Evolutionary conservation across 1,139 yeast genomes (phyloP).

Genomic region (Blastobotrys capitulatus): DNA sequence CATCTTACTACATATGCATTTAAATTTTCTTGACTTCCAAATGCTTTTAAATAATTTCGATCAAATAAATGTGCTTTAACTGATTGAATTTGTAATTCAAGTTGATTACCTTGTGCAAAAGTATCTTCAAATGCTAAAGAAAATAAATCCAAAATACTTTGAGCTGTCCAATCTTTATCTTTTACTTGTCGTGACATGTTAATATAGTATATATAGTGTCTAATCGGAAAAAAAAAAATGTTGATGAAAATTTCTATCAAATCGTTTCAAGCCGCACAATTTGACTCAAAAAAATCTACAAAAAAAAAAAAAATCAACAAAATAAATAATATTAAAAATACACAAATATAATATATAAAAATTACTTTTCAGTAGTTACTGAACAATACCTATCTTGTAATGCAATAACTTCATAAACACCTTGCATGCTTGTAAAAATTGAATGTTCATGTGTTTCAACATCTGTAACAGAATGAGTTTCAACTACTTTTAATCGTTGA

Average conservation of each 20-base stretch:
- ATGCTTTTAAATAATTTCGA: slow-evolving; percentile 65
- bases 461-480: slow-evolving; percentile 67
- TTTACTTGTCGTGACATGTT: not conserved
- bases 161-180: slow-evolving; percentile 8
- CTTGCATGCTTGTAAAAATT: slow-evolving; percentile 77
- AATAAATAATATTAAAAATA: not conserved
- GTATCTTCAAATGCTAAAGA: slow-evolving; percentile 23
- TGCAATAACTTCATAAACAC: slow-evolving; percentile 88
- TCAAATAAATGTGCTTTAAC: slow-evolving; percentile 68
- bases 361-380: slow-evolving; percentile 25
- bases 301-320: not conserved
- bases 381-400: slow-evolving; percentile 77
- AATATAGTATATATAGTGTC: too few relatives aligned
- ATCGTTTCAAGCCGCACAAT: too few relatives aligned
- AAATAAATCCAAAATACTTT: slow-evolving; percentile 27
- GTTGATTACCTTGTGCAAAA: slow-evolving; percentile 17
- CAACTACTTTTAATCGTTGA: slow-evolving; percentile 52
- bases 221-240: too few relatives aligned
- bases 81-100: slow-evolving; percentile 43
- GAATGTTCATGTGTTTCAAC: slow-evolving; percentile 65
- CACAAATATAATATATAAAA: not conserved
- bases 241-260: not conserved
- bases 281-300: not conserved
- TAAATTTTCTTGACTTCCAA: slow-evolving; percentile 56
- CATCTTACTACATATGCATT: slow-evolving; percentile 78